These are phyloP conservation scores for Themeda triandra DNA, from an alignment of 176 grass and related monocot species.

Conservation along the genomic window DNA sequence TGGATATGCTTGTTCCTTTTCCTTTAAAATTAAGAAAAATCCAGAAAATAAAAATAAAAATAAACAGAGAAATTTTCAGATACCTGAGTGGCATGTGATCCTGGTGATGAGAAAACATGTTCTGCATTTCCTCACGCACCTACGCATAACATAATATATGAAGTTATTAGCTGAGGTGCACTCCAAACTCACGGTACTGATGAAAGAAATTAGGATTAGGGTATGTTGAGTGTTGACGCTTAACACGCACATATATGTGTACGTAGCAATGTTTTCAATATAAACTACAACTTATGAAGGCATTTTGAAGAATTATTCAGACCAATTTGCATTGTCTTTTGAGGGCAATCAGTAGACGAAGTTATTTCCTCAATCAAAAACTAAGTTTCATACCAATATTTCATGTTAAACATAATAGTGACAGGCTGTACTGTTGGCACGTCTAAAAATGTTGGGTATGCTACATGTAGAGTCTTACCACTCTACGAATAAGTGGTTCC, in stretches of 20 bases:
- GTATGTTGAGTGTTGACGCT: background rate
- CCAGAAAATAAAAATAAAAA: background rate
- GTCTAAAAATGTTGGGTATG: background rate
- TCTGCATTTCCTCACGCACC: constrained; percentile 42
- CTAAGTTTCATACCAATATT: background rate
- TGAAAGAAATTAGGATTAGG: background rate
- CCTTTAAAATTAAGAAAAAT: background rate
- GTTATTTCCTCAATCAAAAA: background rate
- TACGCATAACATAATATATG: background rate
- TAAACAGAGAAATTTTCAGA: background rate
- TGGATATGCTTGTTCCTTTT: background rate
- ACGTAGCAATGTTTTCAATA: background rate
- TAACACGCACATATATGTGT: background rate
- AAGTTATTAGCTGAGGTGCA: background rate
- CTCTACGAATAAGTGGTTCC: constrained; percentile 37
- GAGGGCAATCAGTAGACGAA: background rate
- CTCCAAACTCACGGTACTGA: background rate
- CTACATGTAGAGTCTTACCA: constrained; percentile 15
- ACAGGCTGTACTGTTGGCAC: background rate
- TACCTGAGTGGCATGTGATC: constrained; percentile 22
- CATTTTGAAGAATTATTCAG: background rate
- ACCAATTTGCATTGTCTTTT: background rate
- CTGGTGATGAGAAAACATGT: constrained; percentile 2
- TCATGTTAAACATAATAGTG: background rate
- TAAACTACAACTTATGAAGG: background rate